Evolutionary conservation across 176 grass and related monocot species (phyloP).

Genomic region (Rhynchospora tenuis): DNA sequence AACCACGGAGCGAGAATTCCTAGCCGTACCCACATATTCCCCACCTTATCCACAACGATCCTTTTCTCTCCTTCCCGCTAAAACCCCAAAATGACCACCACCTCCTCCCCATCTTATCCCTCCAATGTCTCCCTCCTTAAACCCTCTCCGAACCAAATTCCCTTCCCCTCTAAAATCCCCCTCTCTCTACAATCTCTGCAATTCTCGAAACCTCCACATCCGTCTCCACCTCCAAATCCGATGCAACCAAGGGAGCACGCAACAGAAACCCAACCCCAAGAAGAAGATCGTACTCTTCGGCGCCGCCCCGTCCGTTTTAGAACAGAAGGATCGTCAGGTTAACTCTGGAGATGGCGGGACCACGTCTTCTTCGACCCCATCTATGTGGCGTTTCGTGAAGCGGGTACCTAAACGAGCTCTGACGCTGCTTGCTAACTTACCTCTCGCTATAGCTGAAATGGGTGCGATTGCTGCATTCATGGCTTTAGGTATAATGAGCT

Average conservation of each 20-base stretch:
- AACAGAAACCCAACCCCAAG: slow-evolving; percentile 26
- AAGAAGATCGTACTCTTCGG: slow-evolving; percentile 89
- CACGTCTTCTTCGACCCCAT: not conserved
- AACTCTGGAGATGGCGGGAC: not conserved
- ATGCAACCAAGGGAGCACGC: slow-evolving; percentile 2
- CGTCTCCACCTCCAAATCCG: not conserved
- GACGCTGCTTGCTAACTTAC: slow-evolving; percentile 69
- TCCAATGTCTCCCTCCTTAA: slow-evolving; percentile 17
- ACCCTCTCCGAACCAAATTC: slow-evolving; percentile 15
- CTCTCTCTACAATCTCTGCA: not conserved
- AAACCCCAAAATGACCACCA: not conserved
- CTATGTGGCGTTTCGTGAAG: slow-evolving; percentile 32
- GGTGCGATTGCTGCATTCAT: slow-evolving; percentile 65
- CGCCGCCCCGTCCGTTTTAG: slow-evolving; percentile 44
- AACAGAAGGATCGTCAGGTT: not conserved
- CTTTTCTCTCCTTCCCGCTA: not conserved
- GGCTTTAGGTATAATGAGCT: slow-evolving; percentile 50
- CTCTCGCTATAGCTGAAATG: slow-evolving; percentile 82
- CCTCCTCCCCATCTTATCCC: slow-evolving; percentile 3
- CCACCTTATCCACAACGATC: slow-evolving; percentile 12
- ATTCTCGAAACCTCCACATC: not conserved
- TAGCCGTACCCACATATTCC: slow-evolving; percentile 1
- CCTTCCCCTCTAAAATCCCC: not conserved
- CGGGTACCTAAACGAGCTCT: slow-evolving; percentile 46
- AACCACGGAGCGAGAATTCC: slow-evolving; percentile 8